phyloP scores from a whole-genome alignment of 108 stramenopile species.

The Schizochytrium sp. region DNA sequence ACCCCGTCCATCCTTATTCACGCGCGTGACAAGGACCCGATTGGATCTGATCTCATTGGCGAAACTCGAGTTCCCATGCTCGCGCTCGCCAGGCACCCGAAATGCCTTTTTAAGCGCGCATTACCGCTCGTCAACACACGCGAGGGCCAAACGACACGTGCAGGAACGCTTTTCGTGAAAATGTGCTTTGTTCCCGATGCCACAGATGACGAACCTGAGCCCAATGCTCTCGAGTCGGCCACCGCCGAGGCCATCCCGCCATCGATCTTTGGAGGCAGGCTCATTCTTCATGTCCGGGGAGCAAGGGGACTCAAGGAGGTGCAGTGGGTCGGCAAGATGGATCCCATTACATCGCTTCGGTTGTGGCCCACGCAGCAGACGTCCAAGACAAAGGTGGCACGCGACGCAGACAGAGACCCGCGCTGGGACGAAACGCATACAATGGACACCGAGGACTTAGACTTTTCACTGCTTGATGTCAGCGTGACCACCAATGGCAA shows the following conservation, averaged over 20 bases:
- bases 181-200: not conserved
- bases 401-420: not conserved
- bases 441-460: not conserved
- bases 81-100: not conserved
- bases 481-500: not conserved
- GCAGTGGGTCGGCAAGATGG: not conserved
- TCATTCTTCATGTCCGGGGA: not conserved
- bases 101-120: not conserved
- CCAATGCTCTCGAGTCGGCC: too few relatives aligned
- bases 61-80: not conserved
- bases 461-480: not conserved
- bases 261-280: not conserved
- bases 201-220: too few relatives aligned
- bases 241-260: too few relatives aligned
- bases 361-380: not conserved
- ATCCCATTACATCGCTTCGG: not conserved
- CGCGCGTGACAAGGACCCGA: not conserved
- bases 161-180: not conserved
- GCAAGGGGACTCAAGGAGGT: constrained; percentile 10
- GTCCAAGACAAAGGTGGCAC: not conserved
- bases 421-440: not conserved
- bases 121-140: not conserved
- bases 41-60: not conserved
- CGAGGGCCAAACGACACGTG: not conserved
- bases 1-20: not conserved